Conservation (phyloP, 805 yeast genomes). For the Pichia exigua region DNA sequence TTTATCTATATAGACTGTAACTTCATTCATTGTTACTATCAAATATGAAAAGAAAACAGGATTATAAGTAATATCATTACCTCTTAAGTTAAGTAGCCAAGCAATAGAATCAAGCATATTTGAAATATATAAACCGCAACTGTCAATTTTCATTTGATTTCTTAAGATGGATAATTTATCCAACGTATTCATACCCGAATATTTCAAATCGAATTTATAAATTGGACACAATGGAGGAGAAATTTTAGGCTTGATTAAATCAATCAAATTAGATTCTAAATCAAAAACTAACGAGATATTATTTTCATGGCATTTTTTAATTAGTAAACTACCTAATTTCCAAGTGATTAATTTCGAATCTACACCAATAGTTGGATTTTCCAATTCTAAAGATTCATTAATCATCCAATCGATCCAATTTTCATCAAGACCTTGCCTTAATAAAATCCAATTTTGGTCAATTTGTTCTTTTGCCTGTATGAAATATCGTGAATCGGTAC, state of each 20-base stretch:
- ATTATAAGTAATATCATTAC: slow-evolving; percentile 66
- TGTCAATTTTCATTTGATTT: slow-evolving; percentile 20
- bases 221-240: slow-evolving; percentile 8
- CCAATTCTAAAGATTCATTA: slow-evolving; percentile 34
- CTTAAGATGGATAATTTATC: slow-evolving; percentile 31
- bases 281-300: slow-evolving; percentile 43
- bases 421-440: slow-evolving; percentile 73
- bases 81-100: slow-evolving; percentile 46
- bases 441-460: slow-evolving; percentile 67
- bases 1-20: slow-evolving; percentile 35
- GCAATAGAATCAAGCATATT: slow-evolving; percentile 42
- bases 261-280: slow-evolving; percentile 58
- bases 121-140: slow-evolving; percentile 44
- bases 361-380: slow-evolving; percentile 45
- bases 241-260: slow-evolving; percentile 39
- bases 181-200: slow-evolving; percentile 33
- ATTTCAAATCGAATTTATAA: slow-evolving; percentile 29
- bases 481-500: slow-evolving; percentile 94
- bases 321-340: slow-evolving; percentile 36
- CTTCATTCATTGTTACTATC: slow-evolving; percentile 33
- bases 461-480: slow-evolving; percentile 82
- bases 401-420: slow-evolving; percentile 79
- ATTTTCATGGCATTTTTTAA: slow-evolving; percentile 25
- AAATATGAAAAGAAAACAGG: slow-evolving; percentile 80
- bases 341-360: slow-evolving; percentile 71